Percentiles rank a stretch among this genome's conserved stretches.
Conservation (phyloP, 352 stramenopile species). For the Pythium graminicola region DNA sequence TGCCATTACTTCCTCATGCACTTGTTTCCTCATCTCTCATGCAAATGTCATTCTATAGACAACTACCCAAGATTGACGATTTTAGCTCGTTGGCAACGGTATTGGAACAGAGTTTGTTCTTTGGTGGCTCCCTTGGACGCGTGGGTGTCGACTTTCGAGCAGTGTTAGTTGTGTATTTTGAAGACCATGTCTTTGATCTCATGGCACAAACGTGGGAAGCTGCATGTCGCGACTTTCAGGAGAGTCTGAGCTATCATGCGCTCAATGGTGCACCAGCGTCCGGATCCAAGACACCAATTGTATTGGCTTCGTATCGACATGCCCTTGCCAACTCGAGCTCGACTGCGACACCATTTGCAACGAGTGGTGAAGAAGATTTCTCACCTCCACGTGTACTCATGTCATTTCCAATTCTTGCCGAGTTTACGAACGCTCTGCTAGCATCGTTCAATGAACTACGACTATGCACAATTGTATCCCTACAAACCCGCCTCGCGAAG, state of each 20-base stretch:
- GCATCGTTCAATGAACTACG: constrained; percentile 82
- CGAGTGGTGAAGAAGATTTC: constrained; percentile 36
- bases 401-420: constrained; percentile 77
- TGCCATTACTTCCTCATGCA: background rate
- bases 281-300: constrained; percentile 50
- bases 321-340: constrained; percentile 12
- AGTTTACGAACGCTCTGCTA: constrained; percentile 80
- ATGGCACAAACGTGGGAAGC: constrained; percentile 54
- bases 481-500: constrained; percentile 49
- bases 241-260: constrained; percentile 40
- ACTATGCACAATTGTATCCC: constrained; percentile 57
- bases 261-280: constrained; percentile 24
- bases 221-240: constrained; percentile 58
- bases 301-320: constrained; percentile 64
- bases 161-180: constrained; percentile 75
- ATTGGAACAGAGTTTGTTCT: constrained; percentile 82
- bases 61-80: constrained; percentile 81
- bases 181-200: constrained; percentile 66
- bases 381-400: constrained; percentile 74
- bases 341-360: background rate
- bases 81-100: constrained; percentile 76
- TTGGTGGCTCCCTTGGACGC: constrained; percentile 69
- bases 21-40: background rate
- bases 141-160: constrained; percentile 80
- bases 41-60: constrained; percentile 24